Evolutionary conservation across 495 filamentous ascomycete species (phyloP), one percentile per base, ranked within the genome.

Genomic region (Alectoria sarmentosa): DNA sequence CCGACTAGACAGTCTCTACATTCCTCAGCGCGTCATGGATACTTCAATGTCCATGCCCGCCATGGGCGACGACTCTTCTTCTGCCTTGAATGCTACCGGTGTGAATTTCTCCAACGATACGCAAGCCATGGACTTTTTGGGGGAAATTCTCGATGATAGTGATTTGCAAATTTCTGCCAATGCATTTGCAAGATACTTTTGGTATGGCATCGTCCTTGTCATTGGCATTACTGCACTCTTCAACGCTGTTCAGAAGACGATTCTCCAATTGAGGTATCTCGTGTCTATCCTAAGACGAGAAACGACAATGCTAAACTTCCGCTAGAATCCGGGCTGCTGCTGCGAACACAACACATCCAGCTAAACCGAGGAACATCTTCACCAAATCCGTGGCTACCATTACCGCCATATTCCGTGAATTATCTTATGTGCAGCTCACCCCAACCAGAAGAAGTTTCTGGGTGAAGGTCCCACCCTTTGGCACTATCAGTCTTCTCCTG

Each of bases 381-480:
- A 75, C 83, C 58, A 75, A 79, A 34, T 58, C 70, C 57, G 85
- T 82, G 74, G 89, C 89, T 14, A 91, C 90, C 1, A 62, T 82
- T 26, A 89, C 87, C 38, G 89, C 90, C 2, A 76, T 88, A 34
- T 66, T 76, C 30, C 84, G 90, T 63, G 90, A 94, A 73, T 76
- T 82, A 44, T 82, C 80, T 69, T 84, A 89, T 67, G 74, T 81
- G 39, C 82, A 84, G 61, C 66, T 88, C 59, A 77, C 79, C 4
- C 55, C 84, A 9, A 73, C 78, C 32, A 70, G 76, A n/a, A 69
- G 65, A 19, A 71, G 67, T 8, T 78, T 64, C 39, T 64, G 62
- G 81, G 76, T 66, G 80, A 67, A 79, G 79, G 0, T 78, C 81
- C 67, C 84, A 86, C 52, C 80, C 85, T 62, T 66, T 86, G 44